Percentiles rank a stretch among this genome's conserved stretches.
phyloP scores from a whole-genome alignment of 2,329 filamentous ascomycete genomes.

The Apiospora pterosperma region DNA sequence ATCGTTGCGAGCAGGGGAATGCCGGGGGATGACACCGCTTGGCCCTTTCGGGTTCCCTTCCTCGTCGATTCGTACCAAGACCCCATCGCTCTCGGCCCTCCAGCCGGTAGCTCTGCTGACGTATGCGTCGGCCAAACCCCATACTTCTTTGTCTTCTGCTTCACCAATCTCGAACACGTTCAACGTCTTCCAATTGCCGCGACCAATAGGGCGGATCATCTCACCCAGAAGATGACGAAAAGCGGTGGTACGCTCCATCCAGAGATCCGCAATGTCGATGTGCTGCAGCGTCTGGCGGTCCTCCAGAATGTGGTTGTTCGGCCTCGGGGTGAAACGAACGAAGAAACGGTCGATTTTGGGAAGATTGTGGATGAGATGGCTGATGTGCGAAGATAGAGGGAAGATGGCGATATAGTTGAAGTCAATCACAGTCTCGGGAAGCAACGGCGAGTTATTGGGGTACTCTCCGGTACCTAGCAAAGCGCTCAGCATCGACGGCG shows the following conservation, averaged over 20 bases:
- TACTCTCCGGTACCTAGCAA: conserved; percentile 41
- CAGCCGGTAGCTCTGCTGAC: neutral
- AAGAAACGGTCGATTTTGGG: conserved; percentile 50
- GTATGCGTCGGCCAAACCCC: conserved; percentile 33
- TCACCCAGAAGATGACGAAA: conserved; percentile 44
- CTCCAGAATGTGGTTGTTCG: conserved; percentile 30
- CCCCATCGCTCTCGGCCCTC: neutral
- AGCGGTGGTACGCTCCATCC: conserved; percentile 51
- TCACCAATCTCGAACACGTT: conserved; percentile 49
- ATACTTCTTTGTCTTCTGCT: conserved; percentile 39
- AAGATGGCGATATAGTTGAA: conserved; percentile 65
- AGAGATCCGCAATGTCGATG: conserved; percentile 40
- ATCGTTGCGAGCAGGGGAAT: neutral
- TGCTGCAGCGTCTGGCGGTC: conserved; percentile 34
- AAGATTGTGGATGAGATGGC: conserved; percentile 43
- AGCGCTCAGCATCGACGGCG: conserved; percentile 58
- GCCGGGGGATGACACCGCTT: neutral
- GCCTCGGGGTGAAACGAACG: conserved; percentile 42
- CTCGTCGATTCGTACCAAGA: neutral
- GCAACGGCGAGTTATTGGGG: conserved; percentile 31
- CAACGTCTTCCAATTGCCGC: conserved; percentile 39
- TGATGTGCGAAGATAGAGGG: conserved; percentile 60
- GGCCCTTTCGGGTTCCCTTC: neutral
- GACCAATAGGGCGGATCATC: conserved; percentile 21
- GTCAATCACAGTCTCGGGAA: conserved; percentile 41